These are phyloP conservation scores for Schizochytrium sp. DNA, from an alignment of 108 stramenopile species.

Conservation along the genomic window DNA sequence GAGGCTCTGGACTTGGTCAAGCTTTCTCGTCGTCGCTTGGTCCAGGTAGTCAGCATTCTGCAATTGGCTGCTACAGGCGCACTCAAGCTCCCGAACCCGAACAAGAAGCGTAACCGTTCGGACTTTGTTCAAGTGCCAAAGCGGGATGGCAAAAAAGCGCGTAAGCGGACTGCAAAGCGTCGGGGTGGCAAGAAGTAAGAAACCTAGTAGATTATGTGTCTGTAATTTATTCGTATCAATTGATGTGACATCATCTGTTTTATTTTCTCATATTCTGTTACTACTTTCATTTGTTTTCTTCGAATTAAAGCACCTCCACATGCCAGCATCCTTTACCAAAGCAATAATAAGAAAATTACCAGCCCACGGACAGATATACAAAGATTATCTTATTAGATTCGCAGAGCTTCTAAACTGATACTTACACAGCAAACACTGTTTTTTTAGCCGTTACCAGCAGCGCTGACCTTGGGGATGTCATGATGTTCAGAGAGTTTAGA, in stretches of 20 bases:
- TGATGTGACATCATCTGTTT: too few species aligned
- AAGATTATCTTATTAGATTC: too few species aligned
- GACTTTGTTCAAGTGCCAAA: constrained; percentile 10
- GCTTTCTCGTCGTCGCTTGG: not conserved
- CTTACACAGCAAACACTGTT: too few species aligned
- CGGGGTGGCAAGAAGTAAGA: not conserved
- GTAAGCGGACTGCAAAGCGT: constrained; percentile 10
- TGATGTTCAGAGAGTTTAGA: constrained; percentile 38
- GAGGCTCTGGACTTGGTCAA: not conserved
- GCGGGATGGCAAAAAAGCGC: constrained; percentile 35
- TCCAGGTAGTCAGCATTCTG: constrained; percentile 24
- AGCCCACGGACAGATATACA: too few species aligned
- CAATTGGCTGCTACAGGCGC: not conserved
- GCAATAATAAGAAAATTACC: too few species aligned
- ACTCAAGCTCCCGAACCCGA: not conserved
- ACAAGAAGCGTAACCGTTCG: constrained; percentile 32
- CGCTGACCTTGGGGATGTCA: constrained; percentile 54
- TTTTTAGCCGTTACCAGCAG: constrained; percentile 23
- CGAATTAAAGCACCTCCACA: too few species aligned
- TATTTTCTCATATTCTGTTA: too few species aligned
- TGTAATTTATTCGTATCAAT: too few species aligned
- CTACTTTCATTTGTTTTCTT: too few species aligned
- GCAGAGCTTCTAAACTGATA: too few species aligned
- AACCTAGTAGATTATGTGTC: too few species aligned
- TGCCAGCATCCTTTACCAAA: too few species aligned